Conservation (phyloP, 345 rosid species). For the Citrus sp. region DNA sequence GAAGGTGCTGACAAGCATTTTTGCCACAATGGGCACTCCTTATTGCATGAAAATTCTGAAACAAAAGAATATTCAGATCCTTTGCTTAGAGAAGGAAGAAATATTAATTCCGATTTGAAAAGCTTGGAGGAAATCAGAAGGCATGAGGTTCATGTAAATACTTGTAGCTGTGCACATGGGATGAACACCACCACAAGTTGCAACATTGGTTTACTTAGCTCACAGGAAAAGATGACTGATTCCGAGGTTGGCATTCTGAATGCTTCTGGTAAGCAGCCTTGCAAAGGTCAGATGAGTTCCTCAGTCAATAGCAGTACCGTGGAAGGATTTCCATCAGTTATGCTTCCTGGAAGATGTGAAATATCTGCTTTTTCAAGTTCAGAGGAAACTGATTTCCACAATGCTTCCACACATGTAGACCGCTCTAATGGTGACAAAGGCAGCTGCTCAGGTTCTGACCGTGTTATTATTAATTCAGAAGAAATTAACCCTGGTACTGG, state of each 20-base stretch:
- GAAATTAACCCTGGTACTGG: constrained; percentile 12
- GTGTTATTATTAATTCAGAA: constrained; percentile 10
- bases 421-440: constrained; percentile 10
- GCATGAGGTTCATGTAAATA: constrained; percentile 23
- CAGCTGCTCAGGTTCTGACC: constrained; percentile 14
- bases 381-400: constrained; percentile 16
- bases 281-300: constrained; percentile 7
- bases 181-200: not conserved
- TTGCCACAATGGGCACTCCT: constrained; percentile 23
- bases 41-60: constrained; percentile 26
- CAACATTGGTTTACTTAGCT: constrained; percentile 10
- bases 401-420: constrained; percentile 7
- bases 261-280: constrained; percentile 24
- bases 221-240: constrained; percentile 24
- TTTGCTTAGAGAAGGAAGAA: constrained; percentile 19
- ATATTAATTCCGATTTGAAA: constrained; percentile 20
- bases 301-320: constrained; percentile 24
- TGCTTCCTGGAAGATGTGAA: constrained; percentile 2
- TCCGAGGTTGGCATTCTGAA: constrained; percentile 20
- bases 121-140: constrained; percentile 22
- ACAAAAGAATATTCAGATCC: constrained; percentile 17
- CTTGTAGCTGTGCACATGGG: constrained; percentile 19
- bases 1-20: constrained; percentile 26
- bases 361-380: constrained; percentile 8
- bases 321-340: constrained; percentile 18